Percentiles rank a stretch among this genome's conserved stretches.
These are phyloP conservation scores for Celoporthe dispersa DNA, from an alignment of 2,329 filamentous ascomycete species.

Conservation along the genomic window DNA sequence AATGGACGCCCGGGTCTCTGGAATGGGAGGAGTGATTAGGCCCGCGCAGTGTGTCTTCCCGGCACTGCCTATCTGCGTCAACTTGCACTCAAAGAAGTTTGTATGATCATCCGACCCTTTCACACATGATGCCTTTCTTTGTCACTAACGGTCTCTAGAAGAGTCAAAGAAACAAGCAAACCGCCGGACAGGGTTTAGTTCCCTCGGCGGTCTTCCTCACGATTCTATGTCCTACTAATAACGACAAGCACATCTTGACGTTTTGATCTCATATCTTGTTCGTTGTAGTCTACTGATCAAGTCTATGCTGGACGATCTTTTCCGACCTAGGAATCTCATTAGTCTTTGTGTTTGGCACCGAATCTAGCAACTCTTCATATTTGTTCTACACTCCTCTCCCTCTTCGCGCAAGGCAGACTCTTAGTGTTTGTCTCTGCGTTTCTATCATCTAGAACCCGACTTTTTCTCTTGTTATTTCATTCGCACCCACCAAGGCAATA, in stretches of 20 bases:
- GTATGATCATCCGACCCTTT: background rate
- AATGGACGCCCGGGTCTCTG: background rate
- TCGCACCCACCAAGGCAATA: background rate
- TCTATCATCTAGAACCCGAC: background rate
- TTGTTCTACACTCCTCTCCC: background rate
- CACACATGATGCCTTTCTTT: background rate
- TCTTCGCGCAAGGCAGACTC: background rate
- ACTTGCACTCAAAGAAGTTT: background rate
- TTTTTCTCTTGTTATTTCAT: background rate
- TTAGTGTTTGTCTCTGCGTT: background rate
- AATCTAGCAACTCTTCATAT: background rate
- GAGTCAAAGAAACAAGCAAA: background rate
- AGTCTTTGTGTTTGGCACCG: background rate
- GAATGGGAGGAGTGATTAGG: background rate
- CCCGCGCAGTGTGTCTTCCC: background rate
- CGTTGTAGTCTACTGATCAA: background rate
- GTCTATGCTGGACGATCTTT: background rate
- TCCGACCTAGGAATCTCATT: background rate
- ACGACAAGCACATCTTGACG: background rate
- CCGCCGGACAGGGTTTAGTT: constrained; percentile 2
- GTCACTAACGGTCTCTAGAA: background rate
- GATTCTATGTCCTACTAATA: background rate
- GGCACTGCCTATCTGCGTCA: background rate
- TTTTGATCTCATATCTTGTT: background rate
- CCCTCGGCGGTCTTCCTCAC: background rate